Evolutionary conservation across 2,329 filamentous ascomycete genomes (phyloP).

Genomic region (Helicocarpus griseus): DNA sequence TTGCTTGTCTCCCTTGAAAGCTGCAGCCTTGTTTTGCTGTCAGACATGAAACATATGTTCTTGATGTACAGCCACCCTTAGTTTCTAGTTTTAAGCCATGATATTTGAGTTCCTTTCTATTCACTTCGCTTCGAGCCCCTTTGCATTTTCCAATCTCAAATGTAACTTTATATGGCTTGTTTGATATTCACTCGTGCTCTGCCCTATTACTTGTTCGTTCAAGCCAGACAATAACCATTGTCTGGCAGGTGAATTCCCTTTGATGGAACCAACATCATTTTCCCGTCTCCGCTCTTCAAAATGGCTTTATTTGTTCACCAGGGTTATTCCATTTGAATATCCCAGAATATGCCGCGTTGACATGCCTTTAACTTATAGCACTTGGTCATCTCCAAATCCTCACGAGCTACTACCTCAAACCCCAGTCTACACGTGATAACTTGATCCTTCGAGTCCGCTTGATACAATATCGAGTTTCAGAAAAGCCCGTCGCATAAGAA

Average conservation of each 20-base stretch:
- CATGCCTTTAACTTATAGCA: not conserved
- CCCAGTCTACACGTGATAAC: not conserved
- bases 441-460: not conserved
- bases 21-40: not conserved
- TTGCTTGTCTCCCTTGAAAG: not conserved
- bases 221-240: not conserved
- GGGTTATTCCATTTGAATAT: not conserved
- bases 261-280: not conserved
- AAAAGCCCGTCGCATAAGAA: not conserved
- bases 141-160: not conserved
- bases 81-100: not conserved
- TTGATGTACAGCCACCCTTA: not conserved
- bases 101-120: not conserved
- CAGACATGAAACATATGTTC: not conserved
- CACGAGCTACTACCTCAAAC: not conserved
- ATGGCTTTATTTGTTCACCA: not conserved
- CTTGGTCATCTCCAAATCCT: not conserved
- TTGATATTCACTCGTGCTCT: not conserved
- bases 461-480: slow-evolving; percentile 1
- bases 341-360: not conserved
- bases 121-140: not conserved
- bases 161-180: not conserved
- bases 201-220: not conserved
- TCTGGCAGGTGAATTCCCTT: not conserved
- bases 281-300: not conserved